Conservation (phyloP, 176 grass and related monocot genomes). For the Musa acuminata region DNA sequence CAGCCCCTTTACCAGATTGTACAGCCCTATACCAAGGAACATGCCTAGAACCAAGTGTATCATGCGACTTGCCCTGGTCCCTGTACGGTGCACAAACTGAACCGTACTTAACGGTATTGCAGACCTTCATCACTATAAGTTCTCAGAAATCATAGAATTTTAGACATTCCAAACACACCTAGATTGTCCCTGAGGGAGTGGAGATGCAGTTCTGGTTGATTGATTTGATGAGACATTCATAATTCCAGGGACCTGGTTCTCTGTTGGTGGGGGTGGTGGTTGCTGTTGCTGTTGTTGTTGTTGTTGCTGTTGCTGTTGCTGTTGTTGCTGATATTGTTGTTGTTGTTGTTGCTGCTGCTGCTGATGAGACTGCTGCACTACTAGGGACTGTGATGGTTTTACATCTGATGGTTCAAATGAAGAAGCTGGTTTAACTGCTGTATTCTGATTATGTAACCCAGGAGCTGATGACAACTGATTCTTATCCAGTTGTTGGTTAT, state of each 20-base stretch:
- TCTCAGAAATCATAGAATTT: constrained; percentile 39
- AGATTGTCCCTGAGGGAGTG: constrained; percentile 87
- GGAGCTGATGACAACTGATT: constrained; percentile 42
- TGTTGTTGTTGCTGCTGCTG: constrained; percentile 16
- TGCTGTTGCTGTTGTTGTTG: constrained; percentile 18
- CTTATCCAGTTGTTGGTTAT: constrained; percentile 59
- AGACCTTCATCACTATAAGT: neutral
- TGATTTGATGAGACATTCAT: constrained; percentile 52
- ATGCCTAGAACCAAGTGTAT: too few relatives aligned
- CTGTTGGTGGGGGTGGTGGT: constrained; percentile 9
- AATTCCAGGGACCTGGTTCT: constrained; percentile 38
- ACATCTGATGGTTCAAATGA: constrained; percentile 29
- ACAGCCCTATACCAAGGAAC: too few relatives aligned
- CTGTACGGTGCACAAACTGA: neutral
- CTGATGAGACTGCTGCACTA: neutral
- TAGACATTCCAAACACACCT: constrained; percentile 99
- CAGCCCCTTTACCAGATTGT: too few relatives aligned
- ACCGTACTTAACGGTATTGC: neutral
- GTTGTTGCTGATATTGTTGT: constrained; percentile 29
- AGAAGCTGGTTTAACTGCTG: constrained; percentile 30
- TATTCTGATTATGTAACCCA: constrained; percentile 46
- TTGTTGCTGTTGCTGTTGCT: constrained; percentile 11
- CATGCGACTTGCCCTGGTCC: too few relatives aligned
- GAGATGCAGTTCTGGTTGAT: constrained; percentile 52
- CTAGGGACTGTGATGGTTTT: constrained; percentile 34